Evolutionary conservation across 352 stramenopile species (phyloP).

Genomic region (Phytophthora cryptogea): DNA sequence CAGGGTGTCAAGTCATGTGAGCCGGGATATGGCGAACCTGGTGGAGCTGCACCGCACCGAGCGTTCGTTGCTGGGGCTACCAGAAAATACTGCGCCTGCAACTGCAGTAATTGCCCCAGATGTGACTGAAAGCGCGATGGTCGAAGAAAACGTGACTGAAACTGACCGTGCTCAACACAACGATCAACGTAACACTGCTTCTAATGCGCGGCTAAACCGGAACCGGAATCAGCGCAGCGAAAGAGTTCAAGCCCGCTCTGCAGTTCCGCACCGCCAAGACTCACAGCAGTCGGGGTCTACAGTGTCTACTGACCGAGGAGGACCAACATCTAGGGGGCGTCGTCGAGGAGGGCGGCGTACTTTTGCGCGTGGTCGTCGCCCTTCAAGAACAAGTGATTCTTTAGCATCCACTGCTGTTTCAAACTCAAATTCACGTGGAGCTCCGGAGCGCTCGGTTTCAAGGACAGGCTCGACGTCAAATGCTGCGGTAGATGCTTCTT

Average conservation of each 20-base stretch:
- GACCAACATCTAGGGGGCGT: background rate
- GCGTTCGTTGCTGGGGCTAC: conserved; percentile 12
- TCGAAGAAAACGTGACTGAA: background rate
- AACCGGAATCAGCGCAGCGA: conserved; percentile 2
- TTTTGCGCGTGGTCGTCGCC: background rate
- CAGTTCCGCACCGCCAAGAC: conserved; percentile 4
- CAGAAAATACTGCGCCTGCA: conserved; percentile 5
- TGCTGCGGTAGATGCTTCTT: background rate
- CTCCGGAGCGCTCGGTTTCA: background rate
- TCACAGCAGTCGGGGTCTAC: background rate
- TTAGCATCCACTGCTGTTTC: background rate
- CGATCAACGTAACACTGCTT: background rate
- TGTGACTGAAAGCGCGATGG: background rate
- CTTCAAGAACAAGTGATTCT: conserved; percentile 6
- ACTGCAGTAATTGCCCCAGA: background rate
- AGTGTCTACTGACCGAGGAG: too few species aligned
- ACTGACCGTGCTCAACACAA: too few species aligned
- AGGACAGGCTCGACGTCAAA: background rate
- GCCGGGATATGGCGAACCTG: conserved; percentile 25
- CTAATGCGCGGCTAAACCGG: background rate
- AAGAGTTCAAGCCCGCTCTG: conserved; percentile 11
- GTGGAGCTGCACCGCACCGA: conserved; percentile 28
- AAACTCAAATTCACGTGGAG: background rate
- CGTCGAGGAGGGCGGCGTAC: conserved; percentile 6
- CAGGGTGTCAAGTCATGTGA: conserved; percentile 11